These are phyloP conservation scores for Thielaviopsis euricoi DNA, from an alignment of 2,329 filamentous ascomycete species.

Conservation along the genomic window DNA sequence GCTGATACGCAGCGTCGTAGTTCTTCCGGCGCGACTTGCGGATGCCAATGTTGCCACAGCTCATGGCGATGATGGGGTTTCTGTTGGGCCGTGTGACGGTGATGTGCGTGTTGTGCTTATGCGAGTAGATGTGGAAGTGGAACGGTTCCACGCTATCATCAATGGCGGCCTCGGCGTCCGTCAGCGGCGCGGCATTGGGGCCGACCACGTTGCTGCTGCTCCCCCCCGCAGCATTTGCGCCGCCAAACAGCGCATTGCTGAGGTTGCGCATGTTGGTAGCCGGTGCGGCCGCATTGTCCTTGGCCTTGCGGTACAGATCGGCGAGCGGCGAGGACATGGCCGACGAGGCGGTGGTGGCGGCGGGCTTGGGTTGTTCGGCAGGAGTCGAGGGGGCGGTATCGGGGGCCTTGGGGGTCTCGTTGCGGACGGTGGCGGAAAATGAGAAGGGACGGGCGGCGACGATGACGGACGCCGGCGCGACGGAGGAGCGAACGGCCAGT, in stretches of 20 bases:
- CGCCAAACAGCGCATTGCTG: conserved; percentile 1
- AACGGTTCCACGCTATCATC: conserved; percentile 41
- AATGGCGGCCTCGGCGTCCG: conserved; percentile 8
- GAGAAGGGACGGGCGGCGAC: conserved; percentile 13
- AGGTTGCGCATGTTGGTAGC: not conserved
- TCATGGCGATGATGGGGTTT: conserved; percentile 62
- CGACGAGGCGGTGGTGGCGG: not conserved
- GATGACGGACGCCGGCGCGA: conserved; percentile 4
- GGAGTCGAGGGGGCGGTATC: not conserved
- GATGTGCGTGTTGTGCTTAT: conserved; percentile 91
- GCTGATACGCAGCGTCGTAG: conserved; percentile 86
- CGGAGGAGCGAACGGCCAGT: not conserved
- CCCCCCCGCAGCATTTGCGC: not conserved
- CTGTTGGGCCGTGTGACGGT: conserved; percentile 73
- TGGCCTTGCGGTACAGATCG: not conserved
- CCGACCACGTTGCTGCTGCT: not conserved
- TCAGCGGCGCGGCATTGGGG: conserved; percentile 5
- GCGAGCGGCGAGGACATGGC: conserved; percentile 4
- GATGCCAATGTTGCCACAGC: conserved; percentile 83
- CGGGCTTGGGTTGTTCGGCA: conserved; percentile 1
- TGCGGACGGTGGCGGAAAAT: conserved; percentile 13
- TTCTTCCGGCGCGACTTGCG: conserved; percentile 60
- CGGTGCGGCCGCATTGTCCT: not conserved
- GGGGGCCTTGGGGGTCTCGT: not conserved
- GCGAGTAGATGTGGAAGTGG: conserved; percentile 72